These are phyloP conservation scores for Podaxis sp. DNA, from an alignment of 768 basidiomycete species.

Conservation along the genomic window DNA sequence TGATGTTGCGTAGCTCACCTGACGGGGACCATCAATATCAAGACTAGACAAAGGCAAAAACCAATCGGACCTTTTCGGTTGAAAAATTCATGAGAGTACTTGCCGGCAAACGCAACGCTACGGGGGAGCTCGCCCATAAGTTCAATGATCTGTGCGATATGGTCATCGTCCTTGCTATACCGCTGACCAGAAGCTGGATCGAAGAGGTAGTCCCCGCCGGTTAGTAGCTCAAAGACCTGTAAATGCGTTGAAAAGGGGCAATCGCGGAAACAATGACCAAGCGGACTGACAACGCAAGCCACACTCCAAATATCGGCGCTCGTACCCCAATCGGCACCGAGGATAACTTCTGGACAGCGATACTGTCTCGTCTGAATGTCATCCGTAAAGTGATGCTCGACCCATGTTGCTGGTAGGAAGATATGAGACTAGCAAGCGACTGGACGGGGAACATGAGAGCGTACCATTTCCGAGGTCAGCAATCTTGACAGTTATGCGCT, in stretches of 20 bases:
- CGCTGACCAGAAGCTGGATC: constrained; percentile 93
- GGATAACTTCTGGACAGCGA: constrained; percentile 94
- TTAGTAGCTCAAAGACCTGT: constrained; percentile 91
- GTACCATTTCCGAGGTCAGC: constrained; percentile 94
- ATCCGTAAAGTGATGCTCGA: constrained; percentile 96
- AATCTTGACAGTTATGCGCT: constrained; percentile 94
- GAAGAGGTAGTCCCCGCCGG: constrained; percentile 96
- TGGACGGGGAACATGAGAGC: constrained; percentile 15
- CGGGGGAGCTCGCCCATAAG: constrained; percentile 88
- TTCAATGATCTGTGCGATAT: constrained; percentile 98
- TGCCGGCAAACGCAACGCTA: constrained; percentile 80
- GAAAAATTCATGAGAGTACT: constrained; percentile 93
- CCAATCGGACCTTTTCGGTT: constrained; percentile 77
- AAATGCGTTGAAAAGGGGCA: not conserved
- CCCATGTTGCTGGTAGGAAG: constrained; percentile 63
- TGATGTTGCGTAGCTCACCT: constrained; percentile 89
- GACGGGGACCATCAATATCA: not conserved
- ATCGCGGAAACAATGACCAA: not conserved
- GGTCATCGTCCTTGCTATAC: constrained; percentile 95
- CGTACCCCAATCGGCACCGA: constrained; percentile 93
- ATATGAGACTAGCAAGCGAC: not conserved
- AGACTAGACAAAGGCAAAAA: not conserved
- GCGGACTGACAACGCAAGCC: constrained; percentile 75
- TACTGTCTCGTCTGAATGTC: constrained; percentile 98
- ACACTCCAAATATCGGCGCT: constrained; percentile 98